These are phyloP conservation scores for Withania somnifera DNA, from an alignment of 305 asterid species.

Conservation along the genomic window DNA sequence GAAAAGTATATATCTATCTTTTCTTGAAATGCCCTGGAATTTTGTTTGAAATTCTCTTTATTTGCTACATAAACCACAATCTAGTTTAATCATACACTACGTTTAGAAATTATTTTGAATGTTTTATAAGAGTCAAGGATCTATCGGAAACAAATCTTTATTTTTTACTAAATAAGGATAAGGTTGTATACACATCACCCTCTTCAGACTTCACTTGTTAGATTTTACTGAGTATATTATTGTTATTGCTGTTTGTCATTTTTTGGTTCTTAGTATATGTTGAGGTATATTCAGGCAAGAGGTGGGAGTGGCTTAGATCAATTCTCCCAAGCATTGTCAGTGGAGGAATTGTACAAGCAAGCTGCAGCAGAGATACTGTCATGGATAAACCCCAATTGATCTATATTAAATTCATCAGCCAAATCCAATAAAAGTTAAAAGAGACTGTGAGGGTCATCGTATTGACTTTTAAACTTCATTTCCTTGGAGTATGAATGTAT, in stretches of 20 bases:
- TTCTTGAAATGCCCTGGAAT: neutral
- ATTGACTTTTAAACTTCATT: neutral
- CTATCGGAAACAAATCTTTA: neutral
- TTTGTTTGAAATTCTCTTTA: neutral
- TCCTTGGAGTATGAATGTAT: neutral
- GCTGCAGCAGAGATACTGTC: slow-evolving; percentile 54
- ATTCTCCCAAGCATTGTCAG: slow-evolving; percentile 19
- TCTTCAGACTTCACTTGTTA: neutral
- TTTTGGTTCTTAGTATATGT: neutral
- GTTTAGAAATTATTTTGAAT: neutral
- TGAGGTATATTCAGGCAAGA: slow-evolving; percentile 21
- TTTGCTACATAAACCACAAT: neutral
- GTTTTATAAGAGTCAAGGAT: neutral
- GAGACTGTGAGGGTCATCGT: too few species aligned
- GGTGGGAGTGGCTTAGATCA: slow-evolving; percentile 18
- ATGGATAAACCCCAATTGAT: slow-evolving; percentile 26
- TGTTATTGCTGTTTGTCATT: neutral
- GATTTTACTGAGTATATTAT: neutral
- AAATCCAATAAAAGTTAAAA: neutral
- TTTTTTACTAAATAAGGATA: neutral
- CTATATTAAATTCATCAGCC: neutral
- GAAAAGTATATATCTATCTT: neutral
- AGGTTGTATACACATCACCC: neutral
- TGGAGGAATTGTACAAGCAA: slow-evolving; percentile 58
- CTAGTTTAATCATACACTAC: neutral